Evolutionary conservation across 2,329 filamentous ascomycete species (phyloP).

Genomic region (Lachnellula occidentalis): DNA sequence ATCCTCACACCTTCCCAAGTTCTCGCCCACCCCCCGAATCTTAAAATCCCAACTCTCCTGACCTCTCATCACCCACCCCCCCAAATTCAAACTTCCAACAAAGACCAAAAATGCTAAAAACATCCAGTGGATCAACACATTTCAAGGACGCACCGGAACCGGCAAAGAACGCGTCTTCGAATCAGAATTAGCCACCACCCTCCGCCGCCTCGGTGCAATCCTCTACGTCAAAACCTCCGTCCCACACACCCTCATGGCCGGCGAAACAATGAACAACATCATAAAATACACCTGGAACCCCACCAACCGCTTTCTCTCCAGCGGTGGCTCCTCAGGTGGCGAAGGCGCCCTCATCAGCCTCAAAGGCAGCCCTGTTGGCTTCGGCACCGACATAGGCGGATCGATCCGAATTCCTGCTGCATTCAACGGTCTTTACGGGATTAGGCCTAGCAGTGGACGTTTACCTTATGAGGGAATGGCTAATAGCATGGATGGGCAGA

Average conservation of each 20-base stretch:
- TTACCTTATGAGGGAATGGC: slow-evolving; percentile 51
- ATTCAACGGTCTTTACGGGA: slow-evolving; percentile 35
- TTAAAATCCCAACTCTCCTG: background rate
- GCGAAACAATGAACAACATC: slow-evolving; percentile 40
- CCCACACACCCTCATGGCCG: slow-evolving; percentile 35
- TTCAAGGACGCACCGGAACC: slow-evolving; percentile 47
- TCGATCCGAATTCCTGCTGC: slow-evolving; percentile 33
- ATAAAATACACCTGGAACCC: slow-evolving; percentile 36
- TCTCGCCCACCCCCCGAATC: background rate
- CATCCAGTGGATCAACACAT: slow-evolving; percentile 50
- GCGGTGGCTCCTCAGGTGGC: slow-evolving; percentile 29
- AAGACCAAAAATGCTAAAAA: background rate
- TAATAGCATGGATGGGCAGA: slow-evolving; percentile 56
- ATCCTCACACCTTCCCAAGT: background rate
- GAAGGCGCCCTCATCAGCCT: slow-evolving; percentile 31
- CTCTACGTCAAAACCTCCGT: slow-evolving; percentile 38
- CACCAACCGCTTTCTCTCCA: slow-evolving; percentile 26
- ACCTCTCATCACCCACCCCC: background rate
- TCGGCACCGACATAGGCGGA: slow-evolving; percentile 32
- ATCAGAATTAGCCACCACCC: slow-evolving; percentile 39
- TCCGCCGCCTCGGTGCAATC: slow-evolving; percentile 36
- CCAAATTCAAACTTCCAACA: background rate
- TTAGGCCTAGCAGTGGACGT: slow-evolving; percentile 34
- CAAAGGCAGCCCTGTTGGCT: slow-evolving; percentile 28
- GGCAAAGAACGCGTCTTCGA: slow-evolving; percentile 47